Base-by-base conservation (phyloP, 2,329 filamentous ascomycete species). In the Aciculosporium take region DNA sequence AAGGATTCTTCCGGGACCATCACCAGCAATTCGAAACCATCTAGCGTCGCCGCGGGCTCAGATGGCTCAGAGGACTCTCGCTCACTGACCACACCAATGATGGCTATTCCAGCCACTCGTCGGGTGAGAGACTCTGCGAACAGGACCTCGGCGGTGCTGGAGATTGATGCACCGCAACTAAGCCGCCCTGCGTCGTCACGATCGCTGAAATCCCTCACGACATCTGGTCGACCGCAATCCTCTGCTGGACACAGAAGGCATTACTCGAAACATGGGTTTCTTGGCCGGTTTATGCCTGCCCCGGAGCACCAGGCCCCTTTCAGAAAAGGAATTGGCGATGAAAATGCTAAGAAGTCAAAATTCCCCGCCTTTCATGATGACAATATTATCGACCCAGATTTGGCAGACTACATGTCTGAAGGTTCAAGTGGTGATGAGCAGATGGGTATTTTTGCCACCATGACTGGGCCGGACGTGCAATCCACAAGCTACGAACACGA, bases 311-410 rank as follows among this genome's bases (percentile, higher is more conserved):
- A 84, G 43, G 89, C 85, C 0, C 91, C 91, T 0, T 96, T 96
- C 50, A 85, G 87, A 41, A 82, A 81, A 44, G 71, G 78, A 9
- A 66, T 71, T 15, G 77, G 67, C 8, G 76, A 93, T 40, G 81
- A 87, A 44, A 64, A 71, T 37, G 65, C 70, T 4, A 76, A 72
- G 47, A 81, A 79, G 48, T 66, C 76, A 7, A 76, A 78, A 32
- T 71, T 94, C 28, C 81, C 88, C 13, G 87, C 87, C n/a, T 96
- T 98, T 52, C 91, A 98, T 57, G 87, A 91, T 55, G 91, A 98
- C 65, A 96, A 91, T 55, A 94, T 98, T 51, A 96, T 98, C 51
- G 91, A 98, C 56, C 91, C 91, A 1, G 91, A 98, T 54, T 67
- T 98, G 41, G 89, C 88, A 5, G 84, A 86, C 27, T 98, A 93